These are phyloP conservation scores for Balakata baccata DNA, from an alignment of 345 rosid genomes.

Conservation along the genomic window DNA sequence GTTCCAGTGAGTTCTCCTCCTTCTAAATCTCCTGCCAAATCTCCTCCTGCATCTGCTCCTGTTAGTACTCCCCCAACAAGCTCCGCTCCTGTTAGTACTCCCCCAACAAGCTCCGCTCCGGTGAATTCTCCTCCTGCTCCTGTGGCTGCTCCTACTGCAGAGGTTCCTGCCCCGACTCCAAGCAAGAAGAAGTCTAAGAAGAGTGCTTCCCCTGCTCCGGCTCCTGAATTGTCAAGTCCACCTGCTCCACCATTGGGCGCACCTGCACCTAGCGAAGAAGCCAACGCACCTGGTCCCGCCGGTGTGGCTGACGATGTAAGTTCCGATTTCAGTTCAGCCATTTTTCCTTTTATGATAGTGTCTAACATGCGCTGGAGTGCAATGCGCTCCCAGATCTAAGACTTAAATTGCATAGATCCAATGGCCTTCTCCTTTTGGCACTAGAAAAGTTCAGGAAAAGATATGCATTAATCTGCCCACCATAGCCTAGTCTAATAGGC, in stretches of 20 bases:
- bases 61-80: slow-evolving; percentile 19
- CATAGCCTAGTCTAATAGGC: neutral
- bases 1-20: slow-evolving; percentile 44
- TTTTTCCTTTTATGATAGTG: neutral
- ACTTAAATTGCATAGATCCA: neutral
- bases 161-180: slow-evolving; percentile 66
- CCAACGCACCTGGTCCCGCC: slow-evolving; percentile 59
- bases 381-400: slow-evolving; percentile 13
- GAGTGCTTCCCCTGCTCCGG: slow-evolving; percentile 53
- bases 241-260: slow-evolving; percentile 68
- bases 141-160: slow-evolving; percentile 17
- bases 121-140: slow-evolving; percentile 34
- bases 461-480: too few species aligned
- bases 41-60: slow-evolving; percentile 38
- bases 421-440: too few species aligned
- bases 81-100: slow-evolving; percentile 20
- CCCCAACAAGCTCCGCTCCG: slow-evolving; percentile 27
- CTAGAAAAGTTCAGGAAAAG: too few species aligned
- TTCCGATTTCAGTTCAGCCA: neutral
- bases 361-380: neutral
- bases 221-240: slow-evolving; percentile 43
- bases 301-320: slow-evolving; percentile 26
- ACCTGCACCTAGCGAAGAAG: slow-evolving; percentile 36
- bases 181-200: slow-evolving; percentile 59
- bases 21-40: slow-evolving; percentile 37